Conservation (phyloP, 1,139 yeast species). For the Protomyces inouyei region DNA sequence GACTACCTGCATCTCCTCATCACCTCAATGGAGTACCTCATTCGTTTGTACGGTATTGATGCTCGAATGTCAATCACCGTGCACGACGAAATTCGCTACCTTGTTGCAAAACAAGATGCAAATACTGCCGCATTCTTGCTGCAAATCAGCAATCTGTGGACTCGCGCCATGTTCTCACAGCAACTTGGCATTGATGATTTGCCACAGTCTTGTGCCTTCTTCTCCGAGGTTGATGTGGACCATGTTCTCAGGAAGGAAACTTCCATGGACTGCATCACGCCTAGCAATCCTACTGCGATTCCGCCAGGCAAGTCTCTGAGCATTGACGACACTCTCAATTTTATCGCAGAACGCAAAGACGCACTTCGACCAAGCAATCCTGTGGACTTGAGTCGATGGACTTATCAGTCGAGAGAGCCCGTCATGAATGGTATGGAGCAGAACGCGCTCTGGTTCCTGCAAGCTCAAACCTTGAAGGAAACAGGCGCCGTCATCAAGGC, state of each 20-base stretch:
- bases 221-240: slow-evolving; percentile 90
- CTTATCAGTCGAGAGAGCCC: background rate
- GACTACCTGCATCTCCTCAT: slow-evolving; percentile 84
- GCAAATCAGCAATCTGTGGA: slow-evolving; percentile 91
- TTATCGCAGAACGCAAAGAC: slow-evolving; percentile 22
- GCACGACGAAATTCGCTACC: slow-evolving; percentile 87
- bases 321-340: slow-evolving; percentile 51
- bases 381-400: background rate
- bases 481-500: background rate
- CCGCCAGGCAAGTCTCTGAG: slow-evolving; percentile 74
- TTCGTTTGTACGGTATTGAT: slow-evolving; percentile 58
- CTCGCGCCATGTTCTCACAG: slow-evolving; percentile 91
- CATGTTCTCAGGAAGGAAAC: slow-evolving; percentile 85
- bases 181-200: slow-evolving; percentile 83
- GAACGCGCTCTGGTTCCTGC: background rate
- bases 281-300: slow-evolving; percentile 69
- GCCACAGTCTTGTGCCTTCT: slow-evolving; percentile 94
- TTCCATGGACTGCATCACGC: slow-evolving; percentile 79
- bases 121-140: slow-evolving; percentile 74
- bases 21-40: slow-evolving; percentile 81
- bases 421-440: background rate
- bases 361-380: background rate
- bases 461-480: background rate
- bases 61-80: slow-evolving; percentile 84
- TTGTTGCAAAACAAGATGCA: slow-evolving; percentile 67